Conservation (phyloP, 2,329 filamentous ascomycete genomes). For the Alternaria sp. region DNA sequence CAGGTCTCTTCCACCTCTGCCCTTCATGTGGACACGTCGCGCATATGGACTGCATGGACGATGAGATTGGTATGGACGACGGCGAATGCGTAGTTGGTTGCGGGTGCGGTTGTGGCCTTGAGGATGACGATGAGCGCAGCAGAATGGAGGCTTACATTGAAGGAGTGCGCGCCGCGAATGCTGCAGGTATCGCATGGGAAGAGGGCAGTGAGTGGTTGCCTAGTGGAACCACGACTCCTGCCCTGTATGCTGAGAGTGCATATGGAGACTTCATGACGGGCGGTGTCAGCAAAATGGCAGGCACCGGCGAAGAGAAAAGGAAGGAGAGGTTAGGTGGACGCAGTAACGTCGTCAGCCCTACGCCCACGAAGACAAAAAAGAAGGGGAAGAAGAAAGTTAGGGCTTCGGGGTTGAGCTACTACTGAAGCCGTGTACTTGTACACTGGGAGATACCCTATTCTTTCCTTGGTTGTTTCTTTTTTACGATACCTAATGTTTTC, state of each 20-base stretch:
- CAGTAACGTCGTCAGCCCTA: constrained; percentile 24
- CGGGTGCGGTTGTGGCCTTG: constrained; percentile 41
- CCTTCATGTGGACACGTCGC: constrained; percentile 49
- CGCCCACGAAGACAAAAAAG: constrained; percentile 33
- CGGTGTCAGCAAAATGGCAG: constrained; percentile 25
- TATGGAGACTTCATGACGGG: constrained; percentile 33
- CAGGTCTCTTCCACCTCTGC: constrained; percentile 48
- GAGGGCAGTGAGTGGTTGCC: constrained; percentile 37
- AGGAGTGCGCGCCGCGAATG: constrained; percentile 37
- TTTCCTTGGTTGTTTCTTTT: neutral
- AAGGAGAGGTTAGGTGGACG: constrained; percentile 22
- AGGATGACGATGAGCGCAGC: constrained; percentile 36
- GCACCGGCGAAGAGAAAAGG: constrained; percentile 16
- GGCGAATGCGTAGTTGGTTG: constrained; percentile 45
- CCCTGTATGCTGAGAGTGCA: constrained; percentile 22
- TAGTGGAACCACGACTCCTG: constrained; percentile 32
- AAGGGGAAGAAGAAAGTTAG: constrained; percentile 38
- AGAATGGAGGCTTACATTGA: constrained; percentile 44
- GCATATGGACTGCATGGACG: constrained; percentile 49
- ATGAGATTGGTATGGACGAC: constrained; percentile 34
- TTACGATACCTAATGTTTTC: neutral
- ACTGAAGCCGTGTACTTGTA: constrained; percentile 24
- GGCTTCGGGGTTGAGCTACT: constrained; percentile 42
- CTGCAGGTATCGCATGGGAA: constrained; percentile 39
- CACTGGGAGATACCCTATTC: neutral